Evolutionary conservation across 768 basidiomycete genomes (phyloP).

Genomic region (Lanmaoa pseudosensibilis): DNA sequence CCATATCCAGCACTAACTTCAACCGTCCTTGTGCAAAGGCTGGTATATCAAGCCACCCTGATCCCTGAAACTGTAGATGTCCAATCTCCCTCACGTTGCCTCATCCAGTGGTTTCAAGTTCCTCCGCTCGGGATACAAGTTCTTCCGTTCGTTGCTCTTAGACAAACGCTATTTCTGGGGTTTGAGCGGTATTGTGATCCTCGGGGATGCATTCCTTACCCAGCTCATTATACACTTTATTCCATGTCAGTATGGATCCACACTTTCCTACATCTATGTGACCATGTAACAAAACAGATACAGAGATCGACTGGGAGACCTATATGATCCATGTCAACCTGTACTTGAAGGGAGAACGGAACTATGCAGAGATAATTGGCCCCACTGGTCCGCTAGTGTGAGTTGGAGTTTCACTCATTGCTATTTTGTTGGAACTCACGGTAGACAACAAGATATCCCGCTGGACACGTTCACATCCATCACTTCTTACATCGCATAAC

Average conservation of each 20-base stretch:
- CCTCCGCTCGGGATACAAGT: constrained; percentile 4
- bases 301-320: constrained; percentile 97
- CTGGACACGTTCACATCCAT: constrained; percentile 88
- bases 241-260: constrained; percentile 60
- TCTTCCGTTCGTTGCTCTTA: constrained; percentile 36
- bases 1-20: neutral
- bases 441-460: constrained; percentile 73
- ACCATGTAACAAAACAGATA: constrained; percentile 57
- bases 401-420: constrained; percentile 21
- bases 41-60: neutral
- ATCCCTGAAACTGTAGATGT: constrained; percentile 3
- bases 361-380: constrained; percentile 80
- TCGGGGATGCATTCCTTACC: constrained; percentile 78
- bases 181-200: constrained; percentile 60
- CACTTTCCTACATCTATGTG: constrained; percentile 10
- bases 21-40: neutral
- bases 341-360: constrained; percentile 77
- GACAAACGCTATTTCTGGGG: constrained; percentile 65
- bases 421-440: neutral
- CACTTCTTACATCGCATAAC: constrained; percentile 65
- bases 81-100: neutral
- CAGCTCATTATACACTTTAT: constrained; percentile 78
- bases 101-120: neutral
- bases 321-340: constrained; percentile 88
- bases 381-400: constrained; percentile 94